These are phyloP conservation scores for Marasmius oreades DNA, from an alignment of 1,284 basidiomycete genomes.

Conservation along the genomic window DNA sequence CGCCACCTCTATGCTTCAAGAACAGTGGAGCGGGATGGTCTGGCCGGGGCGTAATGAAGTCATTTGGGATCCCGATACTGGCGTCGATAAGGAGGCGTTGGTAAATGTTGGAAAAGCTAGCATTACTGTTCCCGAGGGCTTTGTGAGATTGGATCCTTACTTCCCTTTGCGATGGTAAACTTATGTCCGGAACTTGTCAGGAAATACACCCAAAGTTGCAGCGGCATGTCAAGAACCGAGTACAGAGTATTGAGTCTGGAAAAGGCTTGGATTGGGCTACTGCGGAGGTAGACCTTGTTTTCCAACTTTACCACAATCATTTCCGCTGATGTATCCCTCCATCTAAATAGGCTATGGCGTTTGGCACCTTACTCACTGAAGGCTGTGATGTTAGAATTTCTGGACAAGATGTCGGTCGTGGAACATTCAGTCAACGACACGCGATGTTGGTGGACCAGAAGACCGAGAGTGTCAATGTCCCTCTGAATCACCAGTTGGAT, in stretches of 20 bases:
- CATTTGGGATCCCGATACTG: constrained; percentile 60
- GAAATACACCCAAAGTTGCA: constrained; percentile 78
- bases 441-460: constrained; percentile 89
- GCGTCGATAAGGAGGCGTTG: constrained; percentile 52
- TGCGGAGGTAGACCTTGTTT: constrained; percentile 59
- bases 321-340: neutral
- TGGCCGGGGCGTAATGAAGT: constrained; percentile 67
- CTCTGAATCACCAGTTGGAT: constrained; percentile 67
- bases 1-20: constrained; percentile 50
- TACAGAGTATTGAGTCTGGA: constrained; percentile 69
- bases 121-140: constrained; percentile 68
- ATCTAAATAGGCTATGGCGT: constrained; percentile 76
- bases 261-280: constrained; percentile 83
- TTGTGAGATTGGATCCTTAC: constrained; percentile 47
- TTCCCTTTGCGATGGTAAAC: neutral
- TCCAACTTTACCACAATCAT: neutral
- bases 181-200: constrained; percentile 29
- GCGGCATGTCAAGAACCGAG: constrained; percentile 74
- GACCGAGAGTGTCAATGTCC: constrained; percentile 74
- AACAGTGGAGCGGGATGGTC: constrained; percentile 66
- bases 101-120: constrained; percentile 64
- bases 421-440: constrained; percentile 89
- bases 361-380: constrained; percentile 78
- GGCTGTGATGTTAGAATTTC: constrained; percentile 82
- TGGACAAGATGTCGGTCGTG: constrained; percentile 87